These are phyloP conservation scores for Stephanodiscus minutulus DNA, from an alignment of 108 stramenopile species.

Conservation along the genomic window DNA sequence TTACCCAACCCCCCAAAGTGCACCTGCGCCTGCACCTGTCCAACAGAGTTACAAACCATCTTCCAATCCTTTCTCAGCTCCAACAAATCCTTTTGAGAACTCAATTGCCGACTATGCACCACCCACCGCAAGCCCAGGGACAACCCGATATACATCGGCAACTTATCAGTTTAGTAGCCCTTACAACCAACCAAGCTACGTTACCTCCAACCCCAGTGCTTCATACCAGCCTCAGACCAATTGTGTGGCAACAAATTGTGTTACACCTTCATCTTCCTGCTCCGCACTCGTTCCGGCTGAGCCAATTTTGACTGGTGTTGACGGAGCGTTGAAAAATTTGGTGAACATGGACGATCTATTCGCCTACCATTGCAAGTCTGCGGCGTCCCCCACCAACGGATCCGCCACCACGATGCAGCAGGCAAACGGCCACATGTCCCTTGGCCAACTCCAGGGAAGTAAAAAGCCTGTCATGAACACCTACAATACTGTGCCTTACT, in stretches of 20 bases:
- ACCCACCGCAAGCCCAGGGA: background rate
- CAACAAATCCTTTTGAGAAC: slow-evolving; percentile 5
- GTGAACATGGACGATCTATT: slow-evolving; percentile 34
- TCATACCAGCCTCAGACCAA: slow-evolving; percentile 6
- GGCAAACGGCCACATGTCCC: background rate
- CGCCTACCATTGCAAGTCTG: background rate
- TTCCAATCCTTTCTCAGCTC: slow-evolving; percentile 2
- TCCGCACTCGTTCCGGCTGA: slow-evolving; percentile 17
- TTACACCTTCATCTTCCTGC: slow-evolving; percentile 13
- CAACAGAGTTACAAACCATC: slow-evolving; percentile 18
- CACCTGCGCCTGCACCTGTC: slow-evolving; percentile 15
- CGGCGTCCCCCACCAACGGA: slow-evolving; percentile 13
- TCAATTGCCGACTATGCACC: background rate
- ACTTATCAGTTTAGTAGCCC: background rate
- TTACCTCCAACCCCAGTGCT: background rate
- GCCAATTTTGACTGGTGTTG: slow-evolving; percentile 2
- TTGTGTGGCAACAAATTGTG: slow-evolving; percentile 17
- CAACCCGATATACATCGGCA: background rate
- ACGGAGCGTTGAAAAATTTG: slow-evolving; percentile 25
- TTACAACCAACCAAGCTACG: background rate
- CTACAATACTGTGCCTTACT: slow-evolving; percentile 9
- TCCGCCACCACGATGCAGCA: background rate
- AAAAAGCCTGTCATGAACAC: slow-evolving; percentile 42
- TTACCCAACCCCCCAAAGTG: background rate
- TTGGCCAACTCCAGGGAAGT: slow-evolving; percentile 15